These are phyloP conservation scores for Panicum miliaceum DNA, from an alignment of 176 grass and related monocot genomes.

Conservation along the genomic window DNA sequence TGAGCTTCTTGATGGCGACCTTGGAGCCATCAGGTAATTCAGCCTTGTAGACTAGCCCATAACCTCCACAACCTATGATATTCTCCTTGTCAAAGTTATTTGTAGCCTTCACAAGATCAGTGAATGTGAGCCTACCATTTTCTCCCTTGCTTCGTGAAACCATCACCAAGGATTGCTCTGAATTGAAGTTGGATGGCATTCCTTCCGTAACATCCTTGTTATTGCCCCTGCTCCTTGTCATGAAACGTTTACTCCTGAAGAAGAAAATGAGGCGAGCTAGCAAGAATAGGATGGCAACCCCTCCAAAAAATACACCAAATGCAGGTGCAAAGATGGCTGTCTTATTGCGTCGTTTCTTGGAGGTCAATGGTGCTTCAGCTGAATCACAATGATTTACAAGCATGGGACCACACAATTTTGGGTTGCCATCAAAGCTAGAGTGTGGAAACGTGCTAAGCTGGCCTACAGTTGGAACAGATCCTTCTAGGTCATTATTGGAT, in stretches of 20 bases:
- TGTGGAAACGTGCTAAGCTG: constrained; percentile 54
- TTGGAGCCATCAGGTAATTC: constrained; percentile 46
- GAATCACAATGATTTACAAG: constrained; percentile 36
- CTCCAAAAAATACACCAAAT: constrained; percentile 55
- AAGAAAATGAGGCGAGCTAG: constrained; percentile 28
- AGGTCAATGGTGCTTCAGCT: neutral
- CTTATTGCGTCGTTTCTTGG: constrained; percentile 24
- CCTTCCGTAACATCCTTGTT: constrained; percentile 1
- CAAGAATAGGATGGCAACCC: constrained; percentile 32
- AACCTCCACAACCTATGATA: constrained; percentile 70
- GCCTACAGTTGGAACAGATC: constrained; percentile 44
- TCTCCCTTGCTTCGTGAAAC: constrained; percentile 11
- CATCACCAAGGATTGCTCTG: constrained; percentile 39
- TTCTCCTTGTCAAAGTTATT: constrained; percentile 69
- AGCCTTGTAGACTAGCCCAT: constrained; percentile 80
- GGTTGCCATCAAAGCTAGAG: constrained; percentile 60
- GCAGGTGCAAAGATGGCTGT: constrained; percentile 31
- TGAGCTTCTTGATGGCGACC: constrained; percentile 67
- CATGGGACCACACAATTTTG: constrained; percentile 52
- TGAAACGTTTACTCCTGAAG: neutral
- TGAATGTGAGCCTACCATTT: constrained; percentile 39
- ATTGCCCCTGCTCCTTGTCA: neutral
- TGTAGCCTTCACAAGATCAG: constrained; percentile 64
- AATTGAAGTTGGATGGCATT: constrained; percentile 17
- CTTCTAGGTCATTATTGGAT: constrained; percentile 55